Conservation (phyloP, 768 basidiomycete genomes). For the Podaxis mareebaensis region DNA sequence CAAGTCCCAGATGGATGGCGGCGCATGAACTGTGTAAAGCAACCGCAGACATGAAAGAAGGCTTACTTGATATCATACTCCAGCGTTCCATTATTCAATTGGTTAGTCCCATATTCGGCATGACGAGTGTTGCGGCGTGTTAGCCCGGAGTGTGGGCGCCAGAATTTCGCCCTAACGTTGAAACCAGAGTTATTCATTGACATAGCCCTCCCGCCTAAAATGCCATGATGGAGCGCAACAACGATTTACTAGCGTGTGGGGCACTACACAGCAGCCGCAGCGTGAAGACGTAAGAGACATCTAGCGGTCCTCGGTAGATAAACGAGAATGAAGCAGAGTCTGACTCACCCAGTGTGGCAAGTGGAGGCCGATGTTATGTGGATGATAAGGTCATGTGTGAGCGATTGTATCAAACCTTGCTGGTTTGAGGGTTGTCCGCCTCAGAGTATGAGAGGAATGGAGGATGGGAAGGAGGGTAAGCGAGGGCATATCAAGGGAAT, state of each 20-base stretch:
- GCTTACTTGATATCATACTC: neutral
- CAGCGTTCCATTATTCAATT: too few relatives aligned
- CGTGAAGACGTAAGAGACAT: too few relatives aligned
- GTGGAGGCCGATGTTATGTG: neutral
- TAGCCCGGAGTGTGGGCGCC: neutral
- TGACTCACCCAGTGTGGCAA: too few relatives aligned
- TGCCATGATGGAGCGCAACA: neutral
- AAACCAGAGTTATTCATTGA: neutral
- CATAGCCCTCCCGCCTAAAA: neutral
- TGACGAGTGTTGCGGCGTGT: neutral
- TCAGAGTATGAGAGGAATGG: neutral
- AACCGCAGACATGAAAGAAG: neutral
- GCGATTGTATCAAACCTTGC: neutral
- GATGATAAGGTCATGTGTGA: neutral
- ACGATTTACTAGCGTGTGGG: neutral
- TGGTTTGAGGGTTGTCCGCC: neutral
- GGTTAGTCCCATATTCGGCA: neutral
- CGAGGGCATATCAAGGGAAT: neutral
- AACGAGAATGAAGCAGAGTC: too few relatives aligned
- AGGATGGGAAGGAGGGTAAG: neutral
- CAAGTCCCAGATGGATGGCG: neutral
- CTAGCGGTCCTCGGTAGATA: too few relatives aligned
- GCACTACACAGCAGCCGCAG: too few relatives aligned
- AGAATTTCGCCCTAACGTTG: neutral
- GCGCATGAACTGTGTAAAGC: neutral